Evolutionary conservation across 2,329 filamentous ascomycete genomes (phyloP).

Genomic region (Colletotrichum shisoi): DNA sequence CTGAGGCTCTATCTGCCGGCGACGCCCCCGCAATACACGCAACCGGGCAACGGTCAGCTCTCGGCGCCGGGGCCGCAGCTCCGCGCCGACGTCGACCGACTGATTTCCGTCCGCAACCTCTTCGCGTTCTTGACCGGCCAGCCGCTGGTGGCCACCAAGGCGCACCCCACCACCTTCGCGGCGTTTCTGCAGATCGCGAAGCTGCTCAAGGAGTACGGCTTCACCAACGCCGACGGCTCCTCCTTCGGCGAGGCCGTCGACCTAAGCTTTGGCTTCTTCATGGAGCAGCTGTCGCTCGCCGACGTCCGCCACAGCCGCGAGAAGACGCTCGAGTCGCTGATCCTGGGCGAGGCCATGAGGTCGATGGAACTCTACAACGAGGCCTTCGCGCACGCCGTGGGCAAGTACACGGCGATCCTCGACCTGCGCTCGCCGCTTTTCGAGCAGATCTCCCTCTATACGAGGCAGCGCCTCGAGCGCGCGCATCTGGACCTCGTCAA

Average conservation of each 20-base stretch:
- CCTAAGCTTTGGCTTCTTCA: conserved; percentile 75
- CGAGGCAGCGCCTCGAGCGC: conserved; percentile 80
- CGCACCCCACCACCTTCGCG: conserved; percentile 60
- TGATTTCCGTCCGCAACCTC: conserved; percentile 69
- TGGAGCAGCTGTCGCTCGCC: conserved; percentile 77
- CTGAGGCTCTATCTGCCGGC: conserved; percentile 64
- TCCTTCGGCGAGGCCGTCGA: conserved; percentile 68
- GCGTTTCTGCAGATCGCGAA: conserved; percentile 63
- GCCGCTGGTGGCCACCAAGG: conserved; percentile 66
- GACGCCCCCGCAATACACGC: conserved; percentile 46
- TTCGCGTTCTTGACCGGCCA: conserved; percentile 72
- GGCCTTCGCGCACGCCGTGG: conserved; percentile 88
- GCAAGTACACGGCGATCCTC: conserved; percentile 80
- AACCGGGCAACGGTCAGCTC: conserved; percentile 48
- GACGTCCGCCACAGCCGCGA: conserved; percentile 85
- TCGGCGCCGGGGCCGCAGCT: conserved; percentile 47
- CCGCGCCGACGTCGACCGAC: conserved; percentile 58
- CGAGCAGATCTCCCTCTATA: conserved; percentile 72
- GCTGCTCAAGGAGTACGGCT: conserved; percentile 65
- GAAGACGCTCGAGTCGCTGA: conserved; percentile 86
- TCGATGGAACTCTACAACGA: conserved; percentile 86
- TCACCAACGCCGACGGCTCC: conserved; percentile 63
- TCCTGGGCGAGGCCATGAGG: conserved; percentile 88
- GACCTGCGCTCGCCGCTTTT: conserved; percentile 73
- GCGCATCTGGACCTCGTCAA: conserved; percentile 81